Evolutionary conservation across 768 basidiomycete genomes (phyloP), one percentile per base, ranked within the genome.

Genomic region (Suillus occidentalis): DNA sequence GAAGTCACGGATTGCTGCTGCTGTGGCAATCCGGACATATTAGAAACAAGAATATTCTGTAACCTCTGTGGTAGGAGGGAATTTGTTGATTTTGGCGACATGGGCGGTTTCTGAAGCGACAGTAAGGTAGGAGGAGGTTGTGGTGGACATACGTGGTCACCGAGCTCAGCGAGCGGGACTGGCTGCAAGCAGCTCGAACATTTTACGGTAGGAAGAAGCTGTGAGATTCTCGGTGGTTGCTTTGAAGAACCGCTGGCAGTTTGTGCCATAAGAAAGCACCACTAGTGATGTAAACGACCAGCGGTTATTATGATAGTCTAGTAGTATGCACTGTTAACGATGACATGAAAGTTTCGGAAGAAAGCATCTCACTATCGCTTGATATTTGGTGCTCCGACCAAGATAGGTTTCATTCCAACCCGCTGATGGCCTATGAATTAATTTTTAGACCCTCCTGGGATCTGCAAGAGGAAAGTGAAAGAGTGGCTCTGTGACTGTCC

Each of bases 141-240:
- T 12, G 81, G 75, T 7, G 81, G 68, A 75, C 95, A 97, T 72
- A 87, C 80, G 73, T 97, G 95, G 66, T 93, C 90, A 43, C 87
- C 87, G 42, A 97, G 87, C 55, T 88, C 82, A 56, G 83, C 78
- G 42, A 97, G 81, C 39, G 90, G 87, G 45, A 97, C 91, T 1
- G 84, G 86, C 10, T 80, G 78, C 69, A 80, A 79, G 73, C 95
- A 97, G 37, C 79, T 89, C 3, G 92, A 92, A 76, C 95, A 97
- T 74, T 90, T 96, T 66, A 95, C 89, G 3, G 88, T 82, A 6
- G 95, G 93, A 12, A 97, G 81, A 58, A 89, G 75, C 75, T 93
- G 87, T 28, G 92, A 93, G 67, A 69, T 63, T 20, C 74, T 75
- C 42, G 73, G 72, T 9, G 65, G 28, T 39, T 67, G 67, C 60